Conservation (phyloP, 2,329 filamentous ascomycete genomes). For the Moelleriella libera region DNA sequence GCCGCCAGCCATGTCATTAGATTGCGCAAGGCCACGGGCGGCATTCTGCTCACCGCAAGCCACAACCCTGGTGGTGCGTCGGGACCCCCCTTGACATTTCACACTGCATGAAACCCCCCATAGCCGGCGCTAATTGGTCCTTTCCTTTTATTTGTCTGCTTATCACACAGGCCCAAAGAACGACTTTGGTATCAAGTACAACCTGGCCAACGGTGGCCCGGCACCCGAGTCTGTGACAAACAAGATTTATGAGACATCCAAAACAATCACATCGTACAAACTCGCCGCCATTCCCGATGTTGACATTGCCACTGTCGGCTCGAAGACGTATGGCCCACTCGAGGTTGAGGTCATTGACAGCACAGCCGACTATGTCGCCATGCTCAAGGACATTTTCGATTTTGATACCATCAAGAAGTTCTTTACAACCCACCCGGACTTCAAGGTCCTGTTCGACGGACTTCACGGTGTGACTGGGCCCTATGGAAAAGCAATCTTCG, state of each 20-base stretch:
- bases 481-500: conserved; percentile 90
- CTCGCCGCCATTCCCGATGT: conserved; percentile 75
- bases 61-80: conserved; percentile 89
- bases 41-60: conserved; percentile 90
- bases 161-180: conserved; percentile 58
- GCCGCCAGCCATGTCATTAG: conserved; percentile 93
- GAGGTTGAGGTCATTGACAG: conserved; percentile 96
- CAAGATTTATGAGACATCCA: conserved; percentile 91
- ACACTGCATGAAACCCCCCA: background rate
- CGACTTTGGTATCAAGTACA: conserved; percentile 99
- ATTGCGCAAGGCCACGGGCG: conserved; percentile 86
- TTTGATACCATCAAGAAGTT: conserved; percentile 93
- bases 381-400: conserved; percentile 98
- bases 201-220: conserved; percentile 88
- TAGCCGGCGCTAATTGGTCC: background rate
- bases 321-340: conserved; percentile 67
- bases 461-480: conserved; percentile 90
- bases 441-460: conserved; percentile 94
- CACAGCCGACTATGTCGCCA: conserved; percentile 77
- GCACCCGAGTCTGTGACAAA: conserved; percentile 94
- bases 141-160: conserved; percentile 3
- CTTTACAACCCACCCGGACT: conserved; percentile 73
- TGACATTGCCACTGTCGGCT: conserved; percentile 71
- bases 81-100: background rate
- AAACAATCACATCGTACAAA: conserved; percentile 84